phyloP scores from a whole-genome alignment of 306 rosid genomes.

The Ziziphus jujuba region DNA sequence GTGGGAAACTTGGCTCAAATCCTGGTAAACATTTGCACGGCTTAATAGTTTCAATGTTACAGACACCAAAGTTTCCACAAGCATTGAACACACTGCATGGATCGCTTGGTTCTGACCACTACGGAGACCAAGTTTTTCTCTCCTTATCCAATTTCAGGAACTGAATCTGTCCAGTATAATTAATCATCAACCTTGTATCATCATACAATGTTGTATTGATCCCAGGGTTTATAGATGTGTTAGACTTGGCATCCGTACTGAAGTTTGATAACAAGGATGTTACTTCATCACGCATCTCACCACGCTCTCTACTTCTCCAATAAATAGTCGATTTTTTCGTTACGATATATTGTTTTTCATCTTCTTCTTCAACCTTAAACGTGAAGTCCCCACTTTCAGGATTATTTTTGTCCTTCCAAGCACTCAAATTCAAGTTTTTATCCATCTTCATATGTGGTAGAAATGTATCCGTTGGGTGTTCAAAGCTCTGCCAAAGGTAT shows the following conservation, averaged over 20 bases:
- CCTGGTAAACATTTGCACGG: constrained; percentile 51
- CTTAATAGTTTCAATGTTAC: neutral
- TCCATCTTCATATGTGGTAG: constrained; percentile 47
- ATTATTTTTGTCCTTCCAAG: constrained; percentile 24
- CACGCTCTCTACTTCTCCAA: constrained; percentile 17
- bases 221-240: rapidly evolving
- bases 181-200: constrained; percentile 28
- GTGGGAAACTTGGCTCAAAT: neutral
- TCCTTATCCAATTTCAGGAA: neutral
- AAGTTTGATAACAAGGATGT: neutral
- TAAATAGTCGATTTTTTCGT: neutral
- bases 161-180: constrained; percentile 11
- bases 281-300: neutral
- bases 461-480: constrained; percentile 47
- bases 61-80: constrained; percentile 41
- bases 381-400: constrained; percentile 11
- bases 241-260: neutral
- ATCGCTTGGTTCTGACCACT: constrained; percentile 12
- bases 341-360: neutral
- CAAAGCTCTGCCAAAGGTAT: constrained; percentile 49
- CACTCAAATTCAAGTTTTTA: constrained; percentile 8
- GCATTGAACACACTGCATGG: constrained; percentile 4
- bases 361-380: constrained; percentile 4
- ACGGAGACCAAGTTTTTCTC: rapidly evolving
- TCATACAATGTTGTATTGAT: neutral